These are phyloP conservation scores for Exophiala bonariae DNA, from an alignment of 2,329 filamentous ascomycete species.

Conservation along the genomic window DNA sequence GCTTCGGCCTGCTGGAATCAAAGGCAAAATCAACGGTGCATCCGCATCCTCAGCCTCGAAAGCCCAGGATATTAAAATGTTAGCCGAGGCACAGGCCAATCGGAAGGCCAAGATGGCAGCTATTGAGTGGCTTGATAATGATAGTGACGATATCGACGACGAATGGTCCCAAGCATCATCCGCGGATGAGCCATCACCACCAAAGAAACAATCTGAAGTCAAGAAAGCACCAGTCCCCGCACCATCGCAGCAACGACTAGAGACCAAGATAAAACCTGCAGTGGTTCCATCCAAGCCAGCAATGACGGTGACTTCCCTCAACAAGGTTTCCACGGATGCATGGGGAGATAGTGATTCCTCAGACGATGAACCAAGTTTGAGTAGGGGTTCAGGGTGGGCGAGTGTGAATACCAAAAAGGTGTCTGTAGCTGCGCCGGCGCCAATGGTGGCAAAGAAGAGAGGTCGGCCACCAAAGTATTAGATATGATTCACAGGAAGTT, in stretches of 20 bases:
- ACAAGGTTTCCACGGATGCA: conserved; percentile 21
- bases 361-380: conserved; percentile 8
- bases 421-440: background rate
- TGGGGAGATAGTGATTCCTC: conserved; percentile 26
- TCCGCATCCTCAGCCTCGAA: conserved; percentile 2
- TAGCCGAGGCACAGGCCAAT: conserved; percentile 32
- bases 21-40: no score
- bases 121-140: conserved; percentile 31
- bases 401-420: conserved; percentile 9
- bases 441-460: conserved; percentile 2
- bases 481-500: no score
- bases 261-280: background rate
- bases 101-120: conserved; percentile 35
- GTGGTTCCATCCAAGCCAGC: background rate
- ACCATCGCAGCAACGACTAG: background rate
- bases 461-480: conserved; percentile 15
- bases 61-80: background rate
- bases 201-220: background rate
- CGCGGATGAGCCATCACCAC: conserved; percentile 6
- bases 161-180: conserved; percentile 19
- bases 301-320: background rate
- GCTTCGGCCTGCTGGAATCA: conserved; percentile 1
- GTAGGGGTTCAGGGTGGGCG: conserved; percentile 1
- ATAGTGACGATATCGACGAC: conserved; percentile 26
- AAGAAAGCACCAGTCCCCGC: background rate